Conservation (phyloP, 2,329 filamentous ascomycete species). For the Curvularia hawaiiensis region DNA sequence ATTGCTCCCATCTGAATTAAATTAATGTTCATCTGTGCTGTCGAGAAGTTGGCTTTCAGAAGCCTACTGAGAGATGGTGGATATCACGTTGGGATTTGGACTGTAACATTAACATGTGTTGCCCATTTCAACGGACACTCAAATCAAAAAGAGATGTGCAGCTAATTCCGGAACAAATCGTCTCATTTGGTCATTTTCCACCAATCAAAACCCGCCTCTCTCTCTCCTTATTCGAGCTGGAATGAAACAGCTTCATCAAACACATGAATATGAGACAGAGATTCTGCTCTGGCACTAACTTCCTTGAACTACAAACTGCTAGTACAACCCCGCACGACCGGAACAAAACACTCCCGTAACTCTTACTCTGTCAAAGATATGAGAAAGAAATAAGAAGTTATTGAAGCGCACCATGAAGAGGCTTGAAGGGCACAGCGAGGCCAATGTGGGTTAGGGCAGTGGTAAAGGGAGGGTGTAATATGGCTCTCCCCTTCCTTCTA, state of each 20-base stretch:
- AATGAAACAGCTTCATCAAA: not conserved
- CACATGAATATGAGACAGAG: not conserved
- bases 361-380: no score
- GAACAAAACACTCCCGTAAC: no score
- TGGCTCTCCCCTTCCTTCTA: no score
- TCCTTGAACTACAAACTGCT: no score
- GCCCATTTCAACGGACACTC: not conserved
- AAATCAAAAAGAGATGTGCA: not conserved
- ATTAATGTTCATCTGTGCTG: not conserved
- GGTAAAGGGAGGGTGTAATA: no score
- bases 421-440: no score
- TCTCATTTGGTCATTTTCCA: not conserved
- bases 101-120: not conserved
- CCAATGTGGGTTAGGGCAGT: no score
- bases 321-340: no score
- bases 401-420: no score
- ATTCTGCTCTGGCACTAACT: no score
- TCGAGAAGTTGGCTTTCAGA: not conserved
- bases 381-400: no score
- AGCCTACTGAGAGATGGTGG: not conserved
- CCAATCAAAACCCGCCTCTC: not conserved
- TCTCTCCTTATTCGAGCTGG: not conserved
- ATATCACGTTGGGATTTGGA: not conserved
- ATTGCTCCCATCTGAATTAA: not conserved
- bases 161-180: not conserved